These are phyloP conservation scores for Cystobasidium sp. DNA, from an alignment of 1,284 basidiomycete species.

Conservation along the genomic window DNA sequence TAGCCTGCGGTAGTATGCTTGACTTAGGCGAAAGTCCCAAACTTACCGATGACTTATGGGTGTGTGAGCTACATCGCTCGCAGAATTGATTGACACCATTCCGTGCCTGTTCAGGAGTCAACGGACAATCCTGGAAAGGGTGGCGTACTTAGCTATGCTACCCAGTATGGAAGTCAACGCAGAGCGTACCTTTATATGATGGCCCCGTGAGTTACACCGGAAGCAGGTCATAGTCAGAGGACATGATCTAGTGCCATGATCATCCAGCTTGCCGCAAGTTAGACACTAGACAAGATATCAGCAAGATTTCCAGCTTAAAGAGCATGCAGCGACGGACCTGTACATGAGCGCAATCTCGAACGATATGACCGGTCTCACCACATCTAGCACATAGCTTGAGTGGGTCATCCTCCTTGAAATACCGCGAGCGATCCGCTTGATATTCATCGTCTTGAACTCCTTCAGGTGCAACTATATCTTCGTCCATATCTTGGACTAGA, in stretches of 20 bases:
- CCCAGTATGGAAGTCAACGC: background rate
- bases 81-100: conserved; percentile 13
- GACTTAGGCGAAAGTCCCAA: too few relatives aligned
- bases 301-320: conserved; percentile 9
- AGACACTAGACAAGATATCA: conserved; percentile 8
- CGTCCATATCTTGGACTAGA: background rate
- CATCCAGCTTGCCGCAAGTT: conserved; percentile 44
- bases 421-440: conserved; percentile 17
- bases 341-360: conserved; percentile 41
- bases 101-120: conserved; percentile 9
- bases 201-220: conserved; percentile 40
- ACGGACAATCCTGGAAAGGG: conserved; percentile 25
- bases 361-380: conserved; percentile 42
- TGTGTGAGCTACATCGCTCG: conserved; percentile 30
- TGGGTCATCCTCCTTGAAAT: conserved; percentile 44
- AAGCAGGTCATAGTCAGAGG: conserved; percentile 41
- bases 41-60: conserved; percentile 20
- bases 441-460: conserved; percentile 12
- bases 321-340: conserved; percentile 20
- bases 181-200: conserved; percentile 24
- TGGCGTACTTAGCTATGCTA: background rate
- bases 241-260: conserved; percentile 39
- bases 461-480: background rate
- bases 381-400: conserved; percentile 41
- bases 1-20: background rate